phyloP scores from a whole-genome alignment of 148 eudicot species.

The Rhododendron williamsianum region DNA sequence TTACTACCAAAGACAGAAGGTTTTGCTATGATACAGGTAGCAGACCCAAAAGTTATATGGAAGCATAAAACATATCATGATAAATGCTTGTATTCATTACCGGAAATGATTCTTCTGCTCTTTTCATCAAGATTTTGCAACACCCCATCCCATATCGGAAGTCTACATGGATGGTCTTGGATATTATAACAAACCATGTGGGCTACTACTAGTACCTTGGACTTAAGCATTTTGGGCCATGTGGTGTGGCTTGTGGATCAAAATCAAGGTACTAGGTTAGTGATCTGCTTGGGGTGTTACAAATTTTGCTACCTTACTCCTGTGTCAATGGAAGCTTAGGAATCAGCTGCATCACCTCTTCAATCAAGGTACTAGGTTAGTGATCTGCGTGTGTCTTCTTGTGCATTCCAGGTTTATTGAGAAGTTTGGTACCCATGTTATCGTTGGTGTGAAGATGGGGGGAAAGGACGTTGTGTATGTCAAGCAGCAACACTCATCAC shows the following conservation, averaged over 20 bases:
- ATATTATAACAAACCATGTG: neutral
- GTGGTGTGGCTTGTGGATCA: neutral
- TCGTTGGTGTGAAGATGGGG: slow-evolving; percentile 56
- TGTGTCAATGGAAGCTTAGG: neutral
- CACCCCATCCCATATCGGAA: neutral
- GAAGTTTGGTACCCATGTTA: slow-evolving; percentile 47
- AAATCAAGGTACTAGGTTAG: neutral
- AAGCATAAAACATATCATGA: neutral
- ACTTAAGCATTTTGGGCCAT: neutral
- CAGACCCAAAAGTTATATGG: neutral
- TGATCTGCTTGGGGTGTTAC: neutral
- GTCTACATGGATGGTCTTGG: neutral
- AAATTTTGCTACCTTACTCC: neutral
- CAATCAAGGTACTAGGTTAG: too few species aligned
- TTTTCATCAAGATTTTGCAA: neutral
- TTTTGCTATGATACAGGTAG: neutral
- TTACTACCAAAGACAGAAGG: neutral
- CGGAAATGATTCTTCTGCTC: neutral
- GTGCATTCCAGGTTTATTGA: slow-evolving; percentile 40
- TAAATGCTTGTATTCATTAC: neutral
- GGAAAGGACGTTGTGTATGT: slow-evolving; percentile 48
- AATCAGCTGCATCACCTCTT: neutral
- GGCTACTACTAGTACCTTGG: neutral
- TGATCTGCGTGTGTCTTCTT: neutral
- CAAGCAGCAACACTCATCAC: slow-evolving; percentile 45